Conservation (phyloP, 2,329 filamentous ascomycete species). For the Septoria petroselini region DNA sequence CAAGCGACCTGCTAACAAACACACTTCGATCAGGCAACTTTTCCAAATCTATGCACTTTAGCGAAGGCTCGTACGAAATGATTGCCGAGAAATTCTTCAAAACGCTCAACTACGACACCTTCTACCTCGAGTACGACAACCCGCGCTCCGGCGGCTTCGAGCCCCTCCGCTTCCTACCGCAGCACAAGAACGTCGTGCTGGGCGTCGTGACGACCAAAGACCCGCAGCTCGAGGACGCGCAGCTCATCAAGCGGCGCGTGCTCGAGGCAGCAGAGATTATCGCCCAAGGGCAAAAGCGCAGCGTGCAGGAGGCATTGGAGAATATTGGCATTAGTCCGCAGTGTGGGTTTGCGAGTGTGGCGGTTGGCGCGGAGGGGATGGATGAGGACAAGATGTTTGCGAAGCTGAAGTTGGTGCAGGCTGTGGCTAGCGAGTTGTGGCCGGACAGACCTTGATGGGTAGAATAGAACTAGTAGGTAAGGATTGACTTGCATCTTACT, state of each 20-base stretch:
- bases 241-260: slow-evolving; percentile 37
- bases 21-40: slow-evolving; percentile 38
- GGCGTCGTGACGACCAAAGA: slow-evolving; percentile 42
- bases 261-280: slow-evolving; percentile 39
- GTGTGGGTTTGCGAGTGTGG: slow-evolving; percentile 41
- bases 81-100: slow-evolving; percentile 42
- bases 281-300: slow-evolving; percentile 39
- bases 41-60: slow-evolving; percentile 41
- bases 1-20: slow-evolving; percentile 1
- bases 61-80: slow-evolving; percentile 40
- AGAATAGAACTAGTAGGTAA: no score
- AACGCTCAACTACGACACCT: slow-evolving; percentile 41
- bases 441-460: slow-evolving; percentile 33
- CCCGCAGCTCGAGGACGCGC: slow-evolving; percentile 38
- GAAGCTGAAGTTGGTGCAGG: slow-evolving; percentile 39
- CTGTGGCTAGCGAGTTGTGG: slow-evolving; percentile 40
- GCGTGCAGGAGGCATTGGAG: slow-evolving; percentile 39
- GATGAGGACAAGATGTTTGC: slow-evolving; percentile 41
- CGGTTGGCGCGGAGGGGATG: slow-evolving; percentile 39
- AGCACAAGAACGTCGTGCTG: slow-evolving; percentile 42
- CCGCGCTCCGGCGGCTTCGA: slow-evolving; percentile 41
- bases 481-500: no score
- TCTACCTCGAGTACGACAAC: slow-evolving; percentile 43
- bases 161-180: slow-evolving; percentile 40
- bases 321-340: slow-evolving; percentile 41